These are phyloP conservation scores for Taiozyma sp. DNA, from an alignment of 1,139 yeast genomes.

Conservation along the genomic window DNA sequence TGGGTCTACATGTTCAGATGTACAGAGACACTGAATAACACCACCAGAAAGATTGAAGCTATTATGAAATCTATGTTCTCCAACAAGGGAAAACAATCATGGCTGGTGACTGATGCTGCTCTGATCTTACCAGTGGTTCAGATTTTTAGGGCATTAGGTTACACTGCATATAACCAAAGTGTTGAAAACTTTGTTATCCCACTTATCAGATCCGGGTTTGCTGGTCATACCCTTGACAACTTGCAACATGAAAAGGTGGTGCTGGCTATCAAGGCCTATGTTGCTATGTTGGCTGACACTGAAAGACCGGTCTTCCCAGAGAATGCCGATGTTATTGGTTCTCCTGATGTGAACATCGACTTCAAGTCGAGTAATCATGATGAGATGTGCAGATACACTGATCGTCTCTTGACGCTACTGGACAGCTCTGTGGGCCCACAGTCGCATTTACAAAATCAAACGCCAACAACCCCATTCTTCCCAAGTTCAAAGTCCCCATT, in stretches of 20 bases:
- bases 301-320: constrained; percentile 76
- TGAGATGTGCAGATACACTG: constrained; percentile 65
- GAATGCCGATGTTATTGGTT: constrained; percentile 42
- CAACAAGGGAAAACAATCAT: constrained; percentile 60
- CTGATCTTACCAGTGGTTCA: constrained; percentile 67
- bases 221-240: constrained; percentile 54
- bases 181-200: constrained; percentile 72
- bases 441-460: constrained; percentile 23
- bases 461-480: constrained; percentile 32
- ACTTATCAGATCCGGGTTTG: constrained; percentile 48
- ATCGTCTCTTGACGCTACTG: constrained; percentile 50
- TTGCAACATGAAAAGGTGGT: constrained; percentile 67
- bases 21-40: constrained; percentile 83
- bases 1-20: constrained; percentile 92
- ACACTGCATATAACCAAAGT: constrained; percentile 71
- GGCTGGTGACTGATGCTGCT: constrained; percentile 60
- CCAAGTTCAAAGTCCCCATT: constrained; percentile 33
- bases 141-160: constrained; percentile 71
- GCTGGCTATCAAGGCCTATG: constrained; percentile 66
- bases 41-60: constrained; percentile 61
- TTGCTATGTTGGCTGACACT: constrained; percentile 62
- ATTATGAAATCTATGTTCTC: constrained; percentile 56
- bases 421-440: constrained; percentile 58
- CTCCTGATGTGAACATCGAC: constrained; percentile 26
- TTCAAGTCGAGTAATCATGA: constrained; percentile 58